phyloP scores from a whole-genome alignment of 108 stramenopile species.

The Parmales sp. region DNA sequence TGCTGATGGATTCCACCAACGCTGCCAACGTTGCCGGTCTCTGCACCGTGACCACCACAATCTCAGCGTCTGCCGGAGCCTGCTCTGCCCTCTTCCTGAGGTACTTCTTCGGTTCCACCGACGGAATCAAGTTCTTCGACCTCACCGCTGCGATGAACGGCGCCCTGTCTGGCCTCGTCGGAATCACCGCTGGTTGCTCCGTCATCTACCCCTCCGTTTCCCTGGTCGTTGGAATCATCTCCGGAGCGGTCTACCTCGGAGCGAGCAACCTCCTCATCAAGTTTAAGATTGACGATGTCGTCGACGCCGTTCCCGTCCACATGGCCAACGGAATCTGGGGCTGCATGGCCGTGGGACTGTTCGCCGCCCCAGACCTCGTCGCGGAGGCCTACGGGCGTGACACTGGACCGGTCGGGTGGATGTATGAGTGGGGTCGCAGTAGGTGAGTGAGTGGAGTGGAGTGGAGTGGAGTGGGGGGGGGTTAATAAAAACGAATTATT shows the following conservation, averaged over 20 bases:
- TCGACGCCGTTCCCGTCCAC: constrained; percentile 88
- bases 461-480: no score
- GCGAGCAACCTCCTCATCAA: background rate
- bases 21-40: constrained; percentile 28
- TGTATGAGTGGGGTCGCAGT: constrained; percentile 38
- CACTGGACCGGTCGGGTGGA: constrained; percentile 40
- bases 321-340: constrained; percentile 78
- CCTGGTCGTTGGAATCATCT: constrained; percentile 60
- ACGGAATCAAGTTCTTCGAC: constrained; percentile 51
- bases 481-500: no score
- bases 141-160: constrained; percentile 62
- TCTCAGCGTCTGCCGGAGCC: constrained; percentile 28
- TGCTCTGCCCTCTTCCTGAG: constrained; percentile 15
- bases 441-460: no score
- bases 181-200: constrained; percentile 73
- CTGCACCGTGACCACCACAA: constrained; percentile 41
- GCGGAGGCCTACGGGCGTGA: constrained; percentile 39
- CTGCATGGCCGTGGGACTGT: constrained; percentile 62
- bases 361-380: constrained; percentile 46
- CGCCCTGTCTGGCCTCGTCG: constrained; percentile 52
- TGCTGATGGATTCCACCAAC: constrained; percentile 30
- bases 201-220: constrained; percentile 71
- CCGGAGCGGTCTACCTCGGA: constrained; percentile 59
- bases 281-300: constrained; percentile 73
- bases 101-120: constrained; percentile 11